These are phyloP conservation scores for Daldinia bambusicola DNA, from an alignment of 495 filamentous ascomycete genomes.

Conservation along the genomic window DNA sequence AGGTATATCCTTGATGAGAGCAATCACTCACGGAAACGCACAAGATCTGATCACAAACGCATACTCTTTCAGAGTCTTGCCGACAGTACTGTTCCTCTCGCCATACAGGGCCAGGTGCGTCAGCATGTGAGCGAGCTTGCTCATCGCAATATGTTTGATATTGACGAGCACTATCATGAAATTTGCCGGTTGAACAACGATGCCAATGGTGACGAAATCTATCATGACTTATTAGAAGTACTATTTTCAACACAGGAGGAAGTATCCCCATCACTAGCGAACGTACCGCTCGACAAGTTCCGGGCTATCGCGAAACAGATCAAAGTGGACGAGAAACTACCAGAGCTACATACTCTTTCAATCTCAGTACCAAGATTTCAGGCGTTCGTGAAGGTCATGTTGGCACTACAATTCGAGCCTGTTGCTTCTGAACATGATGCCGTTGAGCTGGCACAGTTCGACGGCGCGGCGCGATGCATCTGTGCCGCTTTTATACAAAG, in stretches of 20 bases:
- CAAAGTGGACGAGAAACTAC: constrained; percentile 17
- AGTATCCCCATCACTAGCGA: neutral
- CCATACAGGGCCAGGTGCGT: constrained; percentile 14
- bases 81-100: neutral
- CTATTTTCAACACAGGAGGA: constrained; percentile 42
- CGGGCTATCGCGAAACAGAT: constrained; percentile 42
- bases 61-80: constrained; percentile 47
- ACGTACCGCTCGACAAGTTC: constrained; percentile 39
- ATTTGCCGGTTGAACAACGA: constrained; percentile 39
- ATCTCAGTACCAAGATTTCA: constrained; percentile 39
- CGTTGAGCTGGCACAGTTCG: constrained; percentile 18
- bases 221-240: constrained; percentile 47
- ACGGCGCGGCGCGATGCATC: constrained; percentile 35
- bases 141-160: constrained; percentile 26
- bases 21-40: constrained; percentile 34
- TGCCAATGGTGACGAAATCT: constrained; percentile 48
- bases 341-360: constrained; percentile 28
- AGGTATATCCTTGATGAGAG: constrained; percentile 33
- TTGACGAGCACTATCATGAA: constrained; percentile 9
- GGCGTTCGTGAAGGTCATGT: constrained; percentile 31
- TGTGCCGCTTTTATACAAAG: constrained; percentile 30
- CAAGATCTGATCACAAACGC: constrained; percentile 35
- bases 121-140: constrained; percentile 12
- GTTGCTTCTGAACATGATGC: neutral
- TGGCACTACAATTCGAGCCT: constrained; percentile 34